Conservation (phyloP, 1,284 basidiomycete genomes). For the Amylostereum areolatum region DNA sequence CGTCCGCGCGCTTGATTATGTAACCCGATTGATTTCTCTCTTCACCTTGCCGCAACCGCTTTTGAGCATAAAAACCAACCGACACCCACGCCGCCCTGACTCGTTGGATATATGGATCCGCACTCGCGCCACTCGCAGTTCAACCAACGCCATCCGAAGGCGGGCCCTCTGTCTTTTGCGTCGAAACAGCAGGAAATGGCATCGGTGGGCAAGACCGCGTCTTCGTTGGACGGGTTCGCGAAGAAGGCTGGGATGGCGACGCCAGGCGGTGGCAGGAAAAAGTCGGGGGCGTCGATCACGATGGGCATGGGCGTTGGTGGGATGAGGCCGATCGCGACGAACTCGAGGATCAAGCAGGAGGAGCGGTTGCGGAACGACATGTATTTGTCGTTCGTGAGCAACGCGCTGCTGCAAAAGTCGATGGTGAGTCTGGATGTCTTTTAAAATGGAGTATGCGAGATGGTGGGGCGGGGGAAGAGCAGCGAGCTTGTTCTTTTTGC, state of each 20-base stretch:
- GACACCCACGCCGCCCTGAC: neutral
- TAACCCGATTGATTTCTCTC: too few relatives aligned
- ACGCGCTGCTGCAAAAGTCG: slow-evolving; percentile 72
- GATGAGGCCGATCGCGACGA: slow-evolving; percentile 64
- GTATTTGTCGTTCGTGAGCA: slow-evolving; percentile 80
- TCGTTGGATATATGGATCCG: slow-evolving; percentile 50
- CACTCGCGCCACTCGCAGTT: slow-evolving; percentile 70
- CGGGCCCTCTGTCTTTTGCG: slow-evolving; percentile 45
- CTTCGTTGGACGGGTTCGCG: slow-evolving; percentile 35
- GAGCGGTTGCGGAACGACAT: slow-evolving; percentile 75
- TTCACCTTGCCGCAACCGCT: neutral
- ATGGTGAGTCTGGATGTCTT: slow-evolving; percentile 46
- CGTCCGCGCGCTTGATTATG: too few relatives aligned
- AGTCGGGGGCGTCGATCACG: too few relatives aligned
- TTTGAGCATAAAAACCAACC: neutral
- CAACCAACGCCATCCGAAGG: slow-evolving; percentile 62
- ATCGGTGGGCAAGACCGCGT: slow-evolving; percentile 27
- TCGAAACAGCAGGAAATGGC: slow-evolving; percentile 38
- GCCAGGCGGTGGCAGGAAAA: too few relatives aligned
- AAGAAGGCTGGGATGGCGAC: slow-evolving; percentile 28
- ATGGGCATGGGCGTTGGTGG: slow-evolving; percentile 28
- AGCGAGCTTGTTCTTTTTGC: too few relatives aligned
- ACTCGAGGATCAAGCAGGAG: slow-evolving; percentile 70
- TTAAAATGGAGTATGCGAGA: too few relatives aligned
- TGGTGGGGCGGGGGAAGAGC: too few relatives aligned